These are phyloP conservation scores for Panellus pusillus DNA, from an alignment of 768 basidiomycete species.

Conservation along the genomic window DNA sequence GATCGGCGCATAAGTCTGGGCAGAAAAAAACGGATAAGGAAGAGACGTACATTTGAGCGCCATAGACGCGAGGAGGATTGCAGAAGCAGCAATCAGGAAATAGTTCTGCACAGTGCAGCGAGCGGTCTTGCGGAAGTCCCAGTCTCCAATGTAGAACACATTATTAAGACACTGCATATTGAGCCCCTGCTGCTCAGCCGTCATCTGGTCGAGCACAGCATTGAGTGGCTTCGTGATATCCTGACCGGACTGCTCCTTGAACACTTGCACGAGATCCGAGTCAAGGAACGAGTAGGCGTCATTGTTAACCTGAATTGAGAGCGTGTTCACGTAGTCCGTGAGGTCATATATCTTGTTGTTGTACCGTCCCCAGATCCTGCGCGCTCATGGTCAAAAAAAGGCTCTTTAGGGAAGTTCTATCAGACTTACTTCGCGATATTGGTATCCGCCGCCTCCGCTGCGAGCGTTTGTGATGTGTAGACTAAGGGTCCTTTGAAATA, in stretches of 20 bases:
- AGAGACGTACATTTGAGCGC: slow-evolving; percentile 73
- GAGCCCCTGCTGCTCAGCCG: slow-evolving; percentile 39
- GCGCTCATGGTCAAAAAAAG: slow-evolving; percentile 2
- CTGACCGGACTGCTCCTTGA: slow-evolving; percentile 79
- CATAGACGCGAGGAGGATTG: slow-evolving; percentile 77
- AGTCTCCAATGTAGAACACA: slow-evolving; percentile 70
- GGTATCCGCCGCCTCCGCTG: slow-evolving; percentile 47
- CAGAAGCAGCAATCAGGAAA: slow-evolving; percentile 72
- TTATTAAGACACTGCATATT: slow-evolving; percentile 77
- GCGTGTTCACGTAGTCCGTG: slow-evolving; percentile 83
- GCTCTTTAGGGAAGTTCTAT: neutral
- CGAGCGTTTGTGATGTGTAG: slow-evolving; percentile 46
- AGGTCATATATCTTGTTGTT: slow-evolving; percentile 77
- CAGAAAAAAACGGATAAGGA: neutral
- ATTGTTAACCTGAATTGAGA: slow-evolving; percentile 48
- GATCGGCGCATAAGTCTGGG: slow-evolving; percentile 7
- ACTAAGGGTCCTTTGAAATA: slow-evolving; percentile 87
- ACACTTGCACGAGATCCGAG: slow-evolving; percentile 59
- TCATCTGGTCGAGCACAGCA: slow-evolving; percentile 54
- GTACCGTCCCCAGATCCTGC: slow-evolving; percentile 82
- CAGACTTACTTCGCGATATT: slow-evolving; percentile 47
- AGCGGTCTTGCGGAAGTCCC: slow-evolving; percentile 77
- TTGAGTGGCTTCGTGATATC: slow-evolving; percentile 76
- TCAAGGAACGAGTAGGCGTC: slow-evolving; percentile 67
- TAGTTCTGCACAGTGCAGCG: slow-evolving; percentile 87